These are phyloP conservation scores for Cryptococcus sp. DNA, from an alignment of 1,284 basidiomycete species.

Conservation along the genomic window DNA sequence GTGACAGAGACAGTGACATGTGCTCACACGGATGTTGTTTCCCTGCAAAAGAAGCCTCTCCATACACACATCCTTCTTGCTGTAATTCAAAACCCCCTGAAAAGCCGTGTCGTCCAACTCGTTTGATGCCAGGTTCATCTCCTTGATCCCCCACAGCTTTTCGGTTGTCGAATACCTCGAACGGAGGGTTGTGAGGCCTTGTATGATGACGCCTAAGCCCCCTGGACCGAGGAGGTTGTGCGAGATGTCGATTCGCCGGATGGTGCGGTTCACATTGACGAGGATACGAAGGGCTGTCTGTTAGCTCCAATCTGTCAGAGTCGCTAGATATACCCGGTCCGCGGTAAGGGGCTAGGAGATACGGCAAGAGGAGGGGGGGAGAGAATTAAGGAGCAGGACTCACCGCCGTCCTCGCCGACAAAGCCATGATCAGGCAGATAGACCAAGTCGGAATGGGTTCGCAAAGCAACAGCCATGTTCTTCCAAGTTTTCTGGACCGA, in stretches of 20 bases:
- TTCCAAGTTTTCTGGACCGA: no score
- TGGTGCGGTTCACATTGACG: constrained; percentile 25
- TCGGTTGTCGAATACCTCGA: constrained; percentile 17
- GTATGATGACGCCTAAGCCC: constrained; percentile 32
- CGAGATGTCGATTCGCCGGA: constrained; percentile 35
- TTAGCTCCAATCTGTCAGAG: background rate
- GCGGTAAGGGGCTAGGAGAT: background rate
- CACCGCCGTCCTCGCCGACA: constrained; percentile 39
- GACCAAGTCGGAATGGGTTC: constrained; percentile 32
- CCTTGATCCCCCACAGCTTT: constrained; percentile 32
- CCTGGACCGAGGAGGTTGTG: constrained; percentile 35
- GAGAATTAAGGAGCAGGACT: no score
- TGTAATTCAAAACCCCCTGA: constrained; percentile 23
- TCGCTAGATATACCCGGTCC: background rate
- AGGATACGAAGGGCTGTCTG: constrained; percentile 34
- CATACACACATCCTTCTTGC: constrained; percentile 34
- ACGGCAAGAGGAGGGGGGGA: background rate
- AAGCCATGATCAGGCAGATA: constrained; percentile 39
- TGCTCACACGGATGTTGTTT: constrained; percentile 33
- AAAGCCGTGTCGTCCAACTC: constrained; percentile 24
- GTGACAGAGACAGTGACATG: background rate
- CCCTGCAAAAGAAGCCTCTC: constrained; percentile 27
- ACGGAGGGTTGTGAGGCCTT: constrained; percentile 26
- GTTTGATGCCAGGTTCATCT: constrained; percentile 36
- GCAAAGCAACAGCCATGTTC: constrained; percentile 29